These are phyloP conservation scores for Coprinellus micaceus DNA, from an alignment of 768 basidiomycete species.

Conservation along the genomic window DNA sequence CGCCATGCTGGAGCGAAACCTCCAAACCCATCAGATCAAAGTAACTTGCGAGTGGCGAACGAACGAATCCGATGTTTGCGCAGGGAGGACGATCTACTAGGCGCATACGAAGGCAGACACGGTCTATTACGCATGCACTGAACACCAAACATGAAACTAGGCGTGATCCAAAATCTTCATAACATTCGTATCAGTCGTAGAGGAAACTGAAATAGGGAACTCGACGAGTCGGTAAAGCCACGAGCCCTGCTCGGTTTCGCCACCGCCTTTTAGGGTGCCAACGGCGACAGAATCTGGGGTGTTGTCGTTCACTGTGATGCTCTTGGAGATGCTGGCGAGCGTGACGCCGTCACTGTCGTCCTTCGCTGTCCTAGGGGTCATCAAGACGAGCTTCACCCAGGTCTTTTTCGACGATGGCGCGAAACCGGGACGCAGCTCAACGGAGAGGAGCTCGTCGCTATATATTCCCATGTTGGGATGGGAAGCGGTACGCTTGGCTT, in stretches of 20 bases:
- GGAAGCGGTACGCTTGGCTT: no score
- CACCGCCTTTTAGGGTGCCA: not conserved
- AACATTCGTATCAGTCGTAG: not conserved
- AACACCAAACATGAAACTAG: no score
- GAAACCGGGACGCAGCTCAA: not conserved
- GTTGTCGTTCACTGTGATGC: not conserved
- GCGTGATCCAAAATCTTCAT: not conserved
- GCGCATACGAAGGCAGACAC: no score
- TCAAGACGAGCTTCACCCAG: not conserved
- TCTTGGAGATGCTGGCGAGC: slow-evolving; percentile 2
- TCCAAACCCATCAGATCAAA: no score
- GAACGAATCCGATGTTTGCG: no score
- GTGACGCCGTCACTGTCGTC: not conserved
- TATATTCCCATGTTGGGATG: no score
- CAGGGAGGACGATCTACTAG: no score
- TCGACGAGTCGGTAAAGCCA: not conserved
- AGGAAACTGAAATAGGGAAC: not conserved
- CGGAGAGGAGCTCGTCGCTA: not conserved
- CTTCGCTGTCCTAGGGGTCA: not conserved
- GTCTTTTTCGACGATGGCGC: not conserved
- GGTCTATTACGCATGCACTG: no score
- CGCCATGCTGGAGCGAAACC: no score
- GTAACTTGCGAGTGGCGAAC: no score
- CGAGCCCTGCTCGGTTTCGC: not conserved
- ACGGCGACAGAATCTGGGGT: not conserved